A percentile compares a stretch with the other conserved stretches of the same genome.
Evolutionary conservation across 768 basidiomycete species (phyloP).

Genomic region (Flagelloscypha sp.): DNA sequence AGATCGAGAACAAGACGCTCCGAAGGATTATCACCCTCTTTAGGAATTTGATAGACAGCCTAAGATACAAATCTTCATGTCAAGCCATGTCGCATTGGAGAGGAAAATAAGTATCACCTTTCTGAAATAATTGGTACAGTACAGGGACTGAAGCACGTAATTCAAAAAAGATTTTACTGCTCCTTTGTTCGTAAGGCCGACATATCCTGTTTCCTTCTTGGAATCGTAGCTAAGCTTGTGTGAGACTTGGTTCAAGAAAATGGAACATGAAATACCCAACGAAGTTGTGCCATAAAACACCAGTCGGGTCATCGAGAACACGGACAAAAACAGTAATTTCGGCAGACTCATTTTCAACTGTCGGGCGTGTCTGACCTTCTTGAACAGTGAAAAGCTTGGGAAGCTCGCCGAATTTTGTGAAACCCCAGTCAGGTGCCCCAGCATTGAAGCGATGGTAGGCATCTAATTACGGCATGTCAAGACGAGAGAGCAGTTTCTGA

Average conservation of each 20-base stretch:
- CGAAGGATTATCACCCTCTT: constrained; percentile 88
- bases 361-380: constrained; percentile 77
- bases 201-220: constrained; percentile 97
- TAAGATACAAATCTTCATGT: not conserved
- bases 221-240: constrained; percentile 80
- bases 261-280: constrained; percentile 66
- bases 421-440: constrained; percentile 99
- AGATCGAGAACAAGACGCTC: constrained; percentile 92
- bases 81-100: too few relatives aligned
- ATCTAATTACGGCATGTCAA: constrained; percentile 40
- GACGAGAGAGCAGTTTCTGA: constrained; percentile 1
- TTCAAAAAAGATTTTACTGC: constrained; percentile 99
- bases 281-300: constrained; percentile 99
- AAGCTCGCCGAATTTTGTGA: constrained; percentile 96
- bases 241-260: constrained; percentile 4
- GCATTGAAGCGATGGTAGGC: constrained; percentile 98
- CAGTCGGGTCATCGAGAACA: constrained; percentile 95
- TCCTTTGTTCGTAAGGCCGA: constrained; percentile 97
- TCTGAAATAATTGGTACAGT: constrained; percentile 90
- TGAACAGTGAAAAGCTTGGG: constrained; percentile 83
- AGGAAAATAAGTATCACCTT: constrained; percentile 59
- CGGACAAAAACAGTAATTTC: constrained; percentile 95
- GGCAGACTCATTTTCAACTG: constrained; percentile 93
- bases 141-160: constrained; percentile 92
- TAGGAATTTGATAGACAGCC: constrained; percentile 99